Conservation (phyloP, 306 rosid species). For the Castanospermum australe region DNA sequence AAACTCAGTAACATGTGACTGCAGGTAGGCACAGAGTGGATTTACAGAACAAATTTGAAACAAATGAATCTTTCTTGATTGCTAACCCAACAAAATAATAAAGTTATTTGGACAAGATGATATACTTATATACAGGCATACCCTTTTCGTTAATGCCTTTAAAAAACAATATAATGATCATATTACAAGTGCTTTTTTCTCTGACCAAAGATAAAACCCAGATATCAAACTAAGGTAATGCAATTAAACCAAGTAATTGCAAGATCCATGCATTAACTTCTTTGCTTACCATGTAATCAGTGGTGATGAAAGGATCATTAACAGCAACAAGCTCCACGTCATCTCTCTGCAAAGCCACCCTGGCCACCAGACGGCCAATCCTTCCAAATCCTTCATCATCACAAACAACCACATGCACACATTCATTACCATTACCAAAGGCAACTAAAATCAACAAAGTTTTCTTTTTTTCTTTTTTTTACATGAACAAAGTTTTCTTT, state of each 20-base stretch:
- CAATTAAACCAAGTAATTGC: not conserved
- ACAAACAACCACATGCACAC: not conserved
- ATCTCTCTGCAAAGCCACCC: conserved; percentile 65
- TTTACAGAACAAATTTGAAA: not conserved
- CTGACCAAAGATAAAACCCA: too few relatives aligned
- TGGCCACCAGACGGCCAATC: conserved; percentile 67
- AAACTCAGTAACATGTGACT: not conserved
- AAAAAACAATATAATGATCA: too few relatives aligned
- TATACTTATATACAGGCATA: too few relatives aligned
- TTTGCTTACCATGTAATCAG: conserved; percentile 53
- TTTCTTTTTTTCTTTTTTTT: too few relatives aligned
- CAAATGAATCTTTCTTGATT: not conserved
- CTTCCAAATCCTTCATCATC: conserved; percentile 63
- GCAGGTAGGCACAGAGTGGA: not conserved
- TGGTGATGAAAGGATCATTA: conserved; percentile 58
- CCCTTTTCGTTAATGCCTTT: too few relatives aligned
- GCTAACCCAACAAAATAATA: too few relatives aligned
- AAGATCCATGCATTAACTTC: not conserved
- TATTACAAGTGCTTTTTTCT: too few relatives aligned
- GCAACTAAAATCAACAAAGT: too few relatives aligned
- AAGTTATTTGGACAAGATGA: too few relatives aligned
- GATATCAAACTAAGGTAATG: too few relatives aligned
- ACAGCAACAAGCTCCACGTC: conserved; percentile 69
- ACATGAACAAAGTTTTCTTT: too few relatives aligned
- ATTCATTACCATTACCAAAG: too few relatives aligned